phyloP scores from a whole-genome alignment of 176 grass and related monocot species.

The Avena sativa region DNA sequence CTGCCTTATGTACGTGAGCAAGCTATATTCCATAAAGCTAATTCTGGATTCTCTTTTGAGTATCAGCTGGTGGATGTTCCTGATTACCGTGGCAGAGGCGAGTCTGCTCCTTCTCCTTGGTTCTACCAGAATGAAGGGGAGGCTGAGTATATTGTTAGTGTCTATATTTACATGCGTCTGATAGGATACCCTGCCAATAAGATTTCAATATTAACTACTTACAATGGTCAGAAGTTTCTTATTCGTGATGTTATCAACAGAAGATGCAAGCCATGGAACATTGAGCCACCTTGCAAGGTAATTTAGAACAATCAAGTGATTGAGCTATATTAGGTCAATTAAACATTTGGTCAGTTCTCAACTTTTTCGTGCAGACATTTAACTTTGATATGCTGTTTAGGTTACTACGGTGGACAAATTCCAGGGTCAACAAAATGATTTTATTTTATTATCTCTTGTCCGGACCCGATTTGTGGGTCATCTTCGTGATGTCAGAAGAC shows the following conservation, averaged over 20 bases:
- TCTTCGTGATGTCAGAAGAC: slow-evolving; percentile 91
- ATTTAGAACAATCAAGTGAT: slow-evolving; percentile 35
- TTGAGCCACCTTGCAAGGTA: slow-evolving; percentile 94
- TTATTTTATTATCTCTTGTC: slow-evolving; percentile 95
- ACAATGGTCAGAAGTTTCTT: slow-evolving; percentile 98
- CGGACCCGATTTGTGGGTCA: slow-evolving; percentile 95
- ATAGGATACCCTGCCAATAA: slow-evolving; percentile 88
- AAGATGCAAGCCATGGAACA: slow-evolving; percentile 85
- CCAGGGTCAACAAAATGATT: slow-evolving; percentile 99
- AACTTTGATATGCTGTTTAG: slow-evolving; percentile 47
- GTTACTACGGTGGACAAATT: slow-evolving; percentile 96
- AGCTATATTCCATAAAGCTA: slow-evolving; percentile 87
- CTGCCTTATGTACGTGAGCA: slow-evolving; percentile 83
- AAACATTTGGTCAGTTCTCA: slow-evolving; percentile 18
- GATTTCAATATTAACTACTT: slow-evolving; percentile 97
- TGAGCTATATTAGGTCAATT: slow-evolving; percentile 31
- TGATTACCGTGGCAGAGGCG: slow-evolving; percentile 87
- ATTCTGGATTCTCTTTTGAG: slow-evolving; percentile 91
- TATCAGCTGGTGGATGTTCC: slow-evolving; percentile 98
- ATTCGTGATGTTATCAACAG: slow-evolving; percentile 97
- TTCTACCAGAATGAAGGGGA: slow-evolving; percentile 99
- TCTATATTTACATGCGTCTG: slow-evolving; percentile 97
- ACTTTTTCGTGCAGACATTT: slow-evolving; percentile 39
- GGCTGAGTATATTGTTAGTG: slow-evolving; percentile 93
- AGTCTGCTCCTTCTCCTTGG: slow-evolving; percentile 93